phyloP scores from a whole-genome alignment of 495 filamentous ascomycete genomes.

The Aspergillus nidulans region DNA sequence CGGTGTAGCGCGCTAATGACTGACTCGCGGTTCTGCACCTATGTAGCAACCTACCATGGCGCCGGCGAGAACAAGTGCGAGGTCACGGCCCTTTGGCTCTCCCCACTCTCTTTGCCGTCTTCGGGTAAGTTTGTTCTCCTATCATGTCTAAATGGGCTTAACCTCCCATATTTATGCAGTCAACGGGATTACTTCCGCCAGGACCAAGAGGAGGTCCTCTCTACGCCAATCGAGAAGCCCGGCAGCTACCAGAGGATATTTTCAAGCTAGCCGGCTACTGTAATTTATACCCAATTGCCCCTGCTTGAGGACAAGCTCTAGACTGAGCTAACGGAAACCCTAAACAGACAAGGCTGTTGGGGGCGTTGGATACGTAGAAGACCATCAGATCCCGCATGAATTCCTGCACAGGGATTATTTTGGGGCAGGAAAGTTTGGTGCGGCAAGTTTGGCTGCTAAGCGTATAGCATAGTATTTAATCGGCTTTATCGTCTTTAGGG shows the following conservation, averaged over 20 bases:
- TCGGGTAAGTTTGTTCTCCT: not conserved
- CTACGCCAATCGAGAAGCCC: not conserved
- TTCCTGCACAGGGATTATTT: not conserved
- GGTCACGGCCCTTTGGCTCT: not conserved
- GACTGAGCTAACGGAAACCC: not conserved
- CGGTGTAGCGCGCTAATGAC: not conserved
- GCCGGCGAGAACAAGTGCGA: slow-evolving; percentile 5
- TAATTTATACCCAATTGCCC: not conserved
- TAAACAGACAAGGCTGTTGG: not conserved
- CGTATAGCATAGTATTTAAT: too few species aligned
- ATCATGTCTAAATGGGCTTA: not conserved
- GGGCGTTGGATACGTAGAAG: slow-evolving; percentile 3
- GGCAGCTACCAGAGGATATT: not conserved
- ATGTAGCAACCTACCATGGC: not conserved
- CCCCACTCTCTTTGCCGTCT: not conserved
- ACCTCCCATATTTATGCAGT: not conserved
- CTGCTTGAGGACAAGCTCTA: too few species aligned
- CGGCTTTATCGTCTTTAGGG: too few species aligned
- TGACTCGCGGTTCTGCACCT: not conserved
- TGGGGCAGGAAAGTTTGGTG: not conserved
- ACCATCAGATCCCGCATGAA: slow-evolving; percentile 1
- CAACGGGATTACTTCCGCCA: slow-evolving; percentile 6
- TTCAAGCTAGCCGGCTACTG: not conserved
- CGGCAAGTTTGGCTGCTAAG: not conserved
- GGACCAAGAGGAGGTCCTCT: slow-evolving; percentile 2